Percentiles rank a stretch among this genome's conserved stretches.
Conservation (phyloP, 768 basidiomycete species). For the Fomitopsis serialis region DNA sequence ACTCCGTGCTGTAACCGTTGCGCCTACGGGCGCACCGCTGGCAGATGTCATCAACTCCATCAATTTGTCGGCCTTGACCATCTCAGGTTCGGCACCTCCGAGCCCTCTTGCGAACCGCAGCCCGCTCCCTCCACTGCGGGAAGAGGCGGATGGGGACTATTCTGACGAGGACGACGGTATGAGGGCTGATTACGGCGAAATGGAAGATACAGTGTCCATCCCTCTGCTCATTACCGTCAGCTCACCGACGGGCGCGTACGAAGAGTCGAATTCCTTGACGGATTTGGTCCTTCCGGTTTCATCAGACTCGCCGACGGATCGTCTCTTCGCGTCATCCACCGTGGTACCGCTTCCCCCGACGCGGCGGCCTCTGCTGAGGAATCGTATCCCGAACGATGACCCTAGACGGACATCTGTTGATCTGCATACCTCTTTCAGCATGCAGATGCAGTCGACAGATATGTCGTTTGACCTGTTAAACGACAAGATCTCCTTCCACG, state of each 20-base stretch:
- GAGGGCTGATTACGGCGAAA: background rate
- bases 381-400: conserved; percentile 11
- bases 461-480: conserved; percentile 31
- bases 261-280: conserved; percentile 1
- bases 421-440: conserved; percentile 29
- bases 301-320: background rate
- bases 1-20: conserved; percentile 5
- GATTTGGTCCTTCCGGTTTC: conserved; percentile 1
- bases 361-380: conserved; percentile 5
- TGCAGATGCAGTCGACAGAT: conserved; percentile 28
- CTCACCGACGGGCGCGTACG: conserved; percentile 6
- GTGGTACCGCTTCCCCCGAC: conserved; percentile 7
- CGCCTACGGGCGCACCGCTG: conserved; percentile 21
- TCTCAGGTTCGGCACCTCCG: conserved; percentile 2
- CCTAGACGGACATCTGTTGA: conserved; percentile 27
- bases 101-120: background rate
- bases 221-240: conserved; percentile 13
- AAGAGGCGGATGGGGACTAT: background rate
- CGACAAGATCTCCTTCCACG: conserved; percentile 29
- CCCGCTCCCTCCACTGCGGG: background rate
- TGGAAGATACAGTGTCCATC: conserved; percentile 1
- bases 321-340: background rate
- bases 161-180: background rate
- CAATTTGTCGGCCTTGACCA: conserved; percentile 15
- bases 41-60: conserved; percentile 26